Base-by-base conservation (phyloP, 352 stramenopile species). In the Poterioochromonas sp. region DNA sequence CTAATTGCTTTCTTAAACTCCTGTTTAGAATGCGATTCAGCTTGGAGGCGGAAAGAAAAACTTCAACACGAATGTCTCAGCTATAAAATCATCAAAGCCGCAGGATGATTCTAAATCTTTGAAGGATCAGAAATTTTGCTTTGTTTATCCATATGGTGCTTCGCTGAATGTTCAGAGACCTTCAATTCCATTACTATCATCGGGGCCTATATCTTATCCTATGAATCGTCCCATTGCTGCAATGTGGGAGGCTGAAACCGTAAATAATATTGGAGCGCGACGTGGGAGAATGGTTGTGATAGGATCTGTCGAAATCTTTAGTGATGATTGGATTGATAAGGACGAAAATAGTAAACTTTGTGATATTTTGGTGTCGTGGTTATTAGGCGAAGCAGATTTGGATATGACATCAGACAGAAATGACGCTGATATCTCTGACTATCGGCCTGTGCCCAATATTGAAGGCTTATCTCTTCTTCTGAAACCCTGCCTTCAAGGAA, bases 301-400 rank as follows among this genome's bases (percentile, higher is more conserved):
- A 54, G 93, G 92, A 29, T 95, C 90, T 26, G 84, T 88, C 0
- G 91, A 97, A 40, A 93, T 96, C 60, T 97, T 98, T 79, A 86
- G 87, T 20, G 93, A 98, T 80, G 89, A 96, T 51, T 98, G 90
- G 90, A 83, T 98, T 32, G 91, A 96, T 81, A 96, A 97, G 82
- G 82, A 83, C 51, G 90, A 95, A 73, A 98, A 98, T 83, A 80
- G 77, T 3, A 92, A 93, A 77, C 84, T 98, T 0, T 90, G 90
- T 76, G 91, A 97, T 64, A 88, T 97, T 62, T 79, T 98, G 44
- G 91, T 97, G 68, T 88, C 90, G 37, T 98, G 92, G 90, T 83
- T 98, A 0, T 84, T 97, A 0, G 89, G 91, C 49, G 90, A 95
- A 82, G 88, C 77, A 51, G 79, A 78, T 29, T 44, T 84, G 15